Base-by-base conservation (phyloP, 2,329 filamentous ascomycete genomes). In the Grosmannia clavigera region DNA sequence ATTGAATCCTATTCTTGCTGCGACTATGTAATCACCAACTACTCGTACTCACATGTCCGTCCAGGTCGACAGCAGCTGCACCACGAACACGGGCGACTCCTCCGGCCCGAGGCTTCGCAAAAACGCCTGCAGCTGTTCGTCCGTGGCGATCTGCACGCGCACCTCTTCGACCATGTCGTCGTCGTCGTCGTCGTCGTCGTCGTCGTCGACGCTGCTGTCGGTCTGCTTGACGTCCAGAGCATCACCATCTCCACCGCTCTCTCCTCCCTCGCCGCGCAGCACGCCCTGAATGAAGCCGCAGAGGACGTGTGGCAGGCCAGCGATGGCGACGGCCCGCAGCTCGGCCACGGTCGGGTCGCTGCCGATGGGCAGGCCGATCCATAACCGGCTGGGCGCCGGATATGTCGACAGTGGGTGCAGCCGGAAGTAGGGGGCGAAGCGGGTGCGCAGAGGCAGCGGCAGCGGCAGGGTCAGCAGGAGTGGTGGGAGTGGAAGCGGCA, bases 51-150 rank as follows among this genome's bases (percentile, higher is more conserved):
- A 10, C 46, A 10, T 25, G n/a, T 50, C 46, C 25, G n/a, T 43
- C 55, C 55, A 57, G 5, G 19, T 38, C 38, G 35, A 35, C 38
- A 60, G 78, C 5, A 70, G 48, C 60, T 75, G 72, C 16, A 78
- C 73, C 53, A 68, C 70, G 64, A 79, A 78, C 10, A 72, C 76
- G 7, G 76, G 74, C 40, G 76, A 67, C 14, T 68, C 75, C 71
- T 46, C 74, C 52, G 38, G 77, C 64, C 81, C 74, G 31, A 86
- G 76, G 68, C 88, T 85, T 55, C 79, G 76, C 65, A 94, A 71
- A 71, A 92, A 92, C 0, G 85, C 85, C 61, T 80, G 79, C 63
- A 94, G 70, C 72, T 92, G 87, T 63, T 83, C 81, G 66, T 92
- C 86, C 50, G 84, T 79, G 59, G 85, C 84, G 65, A 92, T 85